Base-by-base conservation (phyloP, 2,329 filamentous ascomycete species). In the Aspergillus pseudoterreus region DNA sequence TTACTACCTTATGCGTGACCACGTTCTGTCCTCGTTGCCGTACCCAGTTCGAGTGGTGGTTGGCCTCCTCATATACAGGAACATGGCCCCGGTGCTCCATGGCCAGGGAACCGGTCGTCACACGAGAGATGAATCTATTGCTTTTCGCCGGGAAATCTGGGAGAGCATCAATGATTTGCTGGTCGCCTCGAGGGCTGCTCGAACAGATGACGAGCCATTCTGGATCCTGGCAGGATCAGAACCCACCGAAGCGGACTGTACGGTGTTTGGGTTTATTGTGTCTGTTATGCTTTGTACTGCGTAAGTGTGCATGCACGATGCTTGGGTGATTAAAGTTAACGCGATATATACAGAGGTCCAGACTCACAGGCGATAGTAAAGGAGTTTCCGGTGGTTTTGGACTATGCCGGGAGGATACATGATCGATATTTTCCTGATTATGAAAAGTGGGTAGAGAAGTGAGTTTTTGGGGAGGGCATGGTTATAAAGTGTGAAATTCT, bases 361-460 rank as follows among this genome's bases (percentile, higher is more conserved):
- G 72, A 72, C 12, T 78, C 77, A 4, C 70, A 67, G 48, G 60
- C 67, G 22, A 63, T 79, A 2, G 63, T 84, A 4, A 72, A 67
- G 51, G 62, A 65, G 2, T 78, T 78, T 53, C 78, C 81, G 0
- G 68, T 70, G 0, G 50, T 84, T 10, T 36, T 81, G 9, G 79
- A 83, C 2, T 86, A 85, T 64, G 82, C 80, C 3, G 60, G 60
- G 35, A 73, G 78, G 50, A 82, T 86, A 39, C 81, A 84, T 60
- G 66, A 75, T 43, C 52, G 55, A 4, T 84, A 81, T 58, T 86
- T 86, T 57, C 73, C 79, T 0, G 82, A 86, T 33, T 85, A 85
- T 58, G 69, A 77, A 52, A 56, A 61, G 4, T 76, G 70, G 70
- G 50, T 17, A 17, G 15, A 6, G 14, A 15, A 14, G 35, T n/a